phyloP scores from a whole-genome alignment of 139 green algal species.

The Picochlorum sp. region DNA sequence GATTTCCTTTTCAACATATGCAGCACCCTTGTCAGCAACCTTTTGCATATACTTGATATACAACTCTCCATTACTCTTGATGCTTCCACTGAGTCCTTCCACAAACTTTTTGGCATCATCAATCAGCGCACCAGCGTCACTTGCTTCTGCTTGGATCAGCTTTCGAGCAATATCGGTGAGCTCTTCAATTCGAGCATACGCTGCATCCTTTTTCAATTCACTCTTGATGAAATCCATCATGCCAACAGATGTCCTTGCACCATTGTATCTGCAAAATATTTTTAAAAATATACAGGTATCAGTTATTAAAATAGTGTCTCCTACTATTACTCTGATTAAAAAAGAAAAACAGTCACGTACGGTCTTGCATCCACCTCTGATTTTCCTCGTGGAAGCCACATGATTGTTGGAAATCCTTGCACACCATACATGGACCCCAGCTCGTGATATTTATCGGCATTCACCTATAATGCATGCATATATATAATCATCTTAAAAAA shows the following conservation, averaged over 20 bases:
- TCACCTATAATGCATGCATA: constrained; percentile 20
- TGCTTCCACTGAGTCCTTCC: constrained; percentile 1
- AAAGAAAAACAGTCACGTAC: constrained; percentile 5
- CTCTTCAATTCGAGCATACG: constrained; percentile 47
- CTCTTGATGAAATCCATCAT: constrained; percentile 68
- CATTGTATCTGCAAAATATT: constrained; percentile 40
- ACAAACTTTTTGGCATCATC: constrained; percentile 14
- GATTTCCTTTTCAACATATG: constrained; percentile 62
- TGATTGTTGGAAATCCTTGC: constrained; percentile 76
- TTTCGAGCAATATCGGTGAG: constrained; percentile 21
- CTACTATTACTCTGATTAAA: not conserved
- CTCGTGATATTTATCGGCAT: constrained; percentile 63
- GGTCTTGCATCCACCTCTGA: constrained; percentile 13
- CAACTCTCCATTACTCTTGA: constrained; percentile 44
- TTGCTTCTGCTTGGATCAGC: not conserved
- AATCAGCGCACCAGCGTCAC: constrained; percentile 7
- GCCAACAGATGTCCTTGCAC: constrained; percentile 40
- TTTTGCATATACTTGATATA: constrained; percentile 66
- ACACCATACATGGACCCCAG: constrained; percentile 70
- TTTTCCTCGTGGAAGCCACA: constrained; percentile 62
- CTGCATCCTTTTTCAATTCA: constrained; percentile 52
- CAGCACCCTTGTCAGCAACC: constrained; percentile 58
- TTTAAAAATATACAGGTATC: not conserved
- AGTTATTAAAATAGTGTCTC: no score
- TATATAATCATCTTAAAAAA: no score